Evolutionary conservation across 768 basidiomycete species (phyloP).

Genomic region (Suillus alpinus): DNA sequence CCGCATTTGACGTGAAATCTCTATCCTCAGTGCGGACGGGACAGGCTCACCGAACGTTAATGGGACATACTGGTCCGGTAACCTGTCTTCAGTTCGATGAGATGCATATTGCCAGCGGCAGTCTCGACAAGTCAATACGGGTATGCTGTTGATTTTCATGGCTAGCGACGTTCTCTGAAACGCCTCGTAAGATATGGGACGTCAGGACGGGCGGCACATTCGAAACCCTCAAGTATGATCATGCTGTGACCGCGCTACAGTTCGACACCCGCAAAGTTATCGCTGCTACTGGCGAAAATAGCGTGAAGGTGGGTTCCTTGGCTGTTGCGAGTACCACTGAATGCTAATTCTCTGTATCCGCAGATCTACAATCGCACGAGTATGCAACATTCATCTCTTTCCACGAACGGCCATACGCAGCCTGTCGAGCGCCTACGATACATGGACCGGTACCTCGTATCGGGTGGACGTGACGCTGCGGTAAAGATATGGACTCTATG

Average conservation of each 20-base stretch:
- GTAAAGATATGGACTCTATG: slow-evolving; percentile 95
- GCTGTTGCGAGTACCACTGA: background rate
- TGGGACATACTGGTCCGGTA: slow-evolving; percentile 91
- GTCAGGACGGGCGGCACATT: slow-evolving; percentile 84
- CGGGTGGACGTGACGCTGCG: slow-evolving; percentile 81
- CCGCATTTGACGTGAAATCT: slow-evolving; percentile 5
- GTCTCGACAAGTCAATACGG: slow-evolving; percentile 88
- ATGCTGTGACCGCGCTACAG: slow-evolving; percentile 86
- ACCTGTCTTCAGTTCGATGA: slow-evolving; percentile 97
- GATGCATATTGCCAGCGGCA: slow-evolving; percentile 87
- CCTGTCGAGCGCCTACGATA: slow-evolving; percentile 88
- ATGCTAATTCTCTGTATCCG: background rate
- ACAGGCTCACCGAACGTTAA: slow-evolving; percentile 88
- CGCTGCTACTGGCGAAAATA: slow-evolving; percentile 91
- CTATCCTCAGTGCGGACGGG: slow-evolving; percentile 86
- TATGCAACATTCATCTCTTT: slow-evolving; percentile 79
- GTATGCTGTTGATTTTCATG: slow-evolving; percentile 41
- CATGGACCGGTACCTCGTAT: slow-evolving; percentile 93
- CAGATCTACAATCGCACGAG: slow-evolving; percentile 95
- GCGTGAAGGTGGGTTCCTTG: slow-evolving; percentile 64
- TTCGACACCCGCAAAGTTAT: slow-evolving; percentile 95
- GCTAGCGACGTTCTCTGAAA: slow-evolving; percentile 4
- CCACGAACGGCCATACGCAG: slow-evolving; percentile 90
- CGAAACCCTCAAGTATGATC: slow-evolving; percentile 89
- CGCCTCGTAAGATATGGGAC: slow-evolving; percentile 81